These are phyloP conservation scores for Aureobasidium sp. DNA, from an alignment of 2,329 filamentous ascomycete genomes.

Conservation along the genomic window DNA sequence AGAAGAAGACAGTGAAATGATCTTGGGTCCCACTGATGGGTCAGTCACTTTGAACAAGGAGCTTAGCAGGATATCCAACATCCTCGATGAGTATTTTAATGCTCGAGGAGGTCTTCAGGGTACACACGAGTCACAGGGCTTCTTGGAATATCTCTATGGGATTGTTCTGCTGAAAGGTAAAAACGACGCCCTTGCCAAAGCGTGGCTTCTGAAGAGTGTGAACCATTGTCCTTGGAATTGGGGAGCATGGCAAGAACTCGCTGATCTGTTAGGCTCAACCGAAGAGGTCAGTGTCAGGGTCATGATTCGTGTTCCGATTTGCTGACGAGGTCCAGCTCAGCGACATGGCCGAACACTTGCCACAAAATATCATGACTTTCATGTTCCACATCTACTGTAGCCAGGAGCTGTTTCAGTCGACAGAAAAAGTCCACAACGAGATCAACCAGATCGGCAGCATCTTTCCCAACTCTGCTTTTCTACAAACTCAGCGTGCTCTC, in stretches of 20 bases:
- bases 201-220: conserved; percentile 81
- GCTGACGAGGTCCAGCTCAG: conserved; percentile 48
- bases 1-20: conserved; percentile 95
- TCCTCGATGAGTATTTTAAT: conserved; percentile 74
- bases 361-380: conserved; percentile 84
- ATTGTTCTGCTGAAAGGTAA: conserved; percentile 86
- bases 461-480: conserved; percentile 81
- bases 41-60: conserved; percentile 82
- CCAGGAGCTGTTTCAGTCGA: conserved; percentile 85
- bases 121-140: conserved; percentile 57
- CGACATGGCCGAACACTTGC: conserved; percentile 51
- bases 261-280: conserved; percentile 66
- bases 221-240: conserved; percentile 92
- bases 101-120: conserved; percentile 43
- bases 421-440: conserved; percentile 63
- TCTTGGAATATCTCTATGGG: conserved; percentile 89
- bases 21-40: conserved; percentile 85
- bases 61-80: conserved; percentile 64
- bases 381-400: conserved; percentile 90
- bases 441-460: conserved; percentile 72
- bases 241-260: conserved; percentile 93
- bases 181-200: conserved; percentile 76
- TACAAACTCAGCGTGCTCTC: conserved; percentile 82
- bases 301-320: too few species aligned
- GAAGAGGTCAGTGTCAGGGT: conserved; percentile 50